Evolutionary conservation across 139 green algal species (phyloP).

Genomic region (Monoraphidium neglectum): DNA sequence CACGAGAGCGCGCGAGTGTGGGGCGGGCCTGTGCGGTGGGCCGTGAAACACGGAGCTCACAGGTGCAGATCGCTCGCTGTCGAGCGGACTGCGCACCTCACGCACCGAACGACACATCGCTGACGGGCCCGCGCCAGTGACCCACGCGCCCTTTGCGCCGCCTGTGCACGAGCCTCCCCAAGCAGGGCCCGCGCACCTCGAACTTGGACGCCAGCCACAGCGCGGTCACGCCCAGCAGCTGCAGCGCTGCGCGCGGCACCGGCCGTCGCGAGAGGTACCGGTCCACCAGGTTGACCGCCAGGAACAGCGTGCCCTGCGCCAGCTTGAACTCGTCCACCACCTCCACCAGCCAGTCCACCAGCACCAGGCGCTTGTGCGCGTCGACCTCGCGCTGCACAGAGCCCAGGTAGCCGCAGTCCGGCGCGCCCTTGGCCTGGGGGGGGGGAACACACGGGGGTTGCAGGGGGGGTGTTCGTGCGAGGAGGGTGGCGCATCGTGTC

Average conservation of each 20-base stretch:
- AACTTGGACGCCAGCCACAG: conserved; percentile 95
- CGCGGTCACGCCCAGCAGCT: conserved; percentile 79
- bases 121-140: too few relatives aligned
- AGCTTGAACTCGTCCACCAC: conserved; percentile 92
- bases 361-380: conserved; percentile 77
- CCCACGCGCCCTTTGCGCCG: too few relatives aligned
- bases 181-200: too few relatives aligned
- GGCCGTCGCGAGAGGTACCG: conserved; percentile 66
- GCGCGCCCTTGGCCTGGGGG: conserved; percentile 44
- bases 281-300: conserved; percentile 85
- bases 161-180: too few relatives aligned
- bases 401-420: conserved; percentile 59
- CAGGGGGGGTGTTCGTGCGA: not conserved
- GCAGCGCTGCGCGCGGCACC: conserved; percentile 33
- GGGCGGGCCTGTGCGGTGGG: too few relatives aligned
- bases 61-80: too few relatives aligned
- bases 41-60: too few relatives aligned
- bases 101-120: too few relatives aligned
- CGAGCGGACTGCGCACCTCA: too few relatives aligned
- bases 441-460: not conserved
- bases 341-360: conserved; percentile 95
- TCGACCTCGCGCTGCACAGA: conserved; percentile 82
- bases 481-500: too few relatives aligned
- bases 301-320: conserved; percentile 83
- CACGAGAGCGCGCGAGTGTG: too few relatives aligned